These are phyloP conservation scores for Rosa persica DNA, from an alignment of 306 rosid genomes.

Conservation along the genomic window DNA sequence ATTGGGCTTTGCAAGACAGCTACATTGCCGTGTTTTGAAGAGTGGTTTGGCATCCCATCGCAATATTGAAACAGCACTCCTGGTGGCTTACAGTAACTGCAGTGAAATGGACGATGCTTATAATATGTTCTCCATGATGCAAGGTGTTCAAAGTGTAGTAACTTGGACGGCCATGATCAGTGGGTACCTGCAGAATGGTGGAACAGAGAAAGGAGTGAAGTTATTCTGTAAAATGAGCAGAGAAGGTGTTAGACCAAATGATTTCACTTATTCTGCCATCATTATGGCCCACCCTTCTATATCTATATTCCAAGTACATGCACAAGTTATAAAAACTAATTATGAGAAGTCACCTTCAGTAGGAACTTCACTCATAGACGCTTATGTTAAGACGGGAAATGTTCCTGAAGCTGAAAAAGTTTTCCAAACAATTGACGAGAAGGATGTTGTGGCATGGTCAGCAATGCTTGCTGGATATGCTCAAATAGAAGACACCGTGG, in stretches of 20 bases:
- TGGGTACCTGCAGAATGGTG: slow-evolving; percentile 68
- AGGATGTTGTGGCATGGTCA: slow-evolving; percentile 88
- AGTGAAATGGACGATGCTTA: slow-evolving; percentile 58
- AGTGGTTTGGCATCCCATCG: slow-evolving; percentile 49
- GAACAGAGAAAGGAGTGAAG: slow-evolving; percentile 48
- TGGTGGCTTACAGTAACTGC: slow-evolving; percentile 73
- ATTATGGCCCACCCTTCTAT: slow-evolving; percentile 57
- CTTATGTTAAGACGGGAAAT: slow-evolving; percentile 61
- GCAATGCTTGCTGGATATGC: slow-evolving; percentile 86
- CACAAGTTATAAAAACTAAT: slow-evolving; percentile 68
- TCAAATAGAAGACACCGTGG: slow-evolving; percentile 65
- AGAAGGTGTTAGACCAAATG: slow-evolving; percentile 67
- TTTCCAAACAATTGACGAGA: slow-evolving; percentile 58
- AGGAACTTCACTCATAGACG: slow-evolving; percentile 79
- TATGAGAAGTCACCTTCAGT: slow-evolving; percentile 70
- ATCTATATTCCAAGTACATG: slow-evolving; percentile 60
- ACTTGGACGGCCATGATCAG: slow-evolving; percentile 92
- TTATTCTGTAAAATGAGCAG: slow-evolving; percentile 67
- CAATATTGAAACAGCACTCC: slow-evolving; percentile 57
- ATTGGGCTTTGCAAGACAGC: slow-evolving; percentile 49
- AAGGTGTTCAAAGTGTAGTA: slow-evolving; percentile 53
- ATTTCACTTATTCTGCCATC: slow-evolving; percentile 82
- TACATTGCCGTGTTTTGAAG: slow-evolving; percentile 65
- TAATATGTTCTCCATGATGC: slow-evolving; percentile 50
- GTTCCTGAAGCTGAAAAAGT: slow-evolving; percentile 54